These are phyloP conservation scores for Neurospora sp. DNA, from an alignment of 495 filamentous ascomycete genomes.

Conservation along the genomic window DNA sequence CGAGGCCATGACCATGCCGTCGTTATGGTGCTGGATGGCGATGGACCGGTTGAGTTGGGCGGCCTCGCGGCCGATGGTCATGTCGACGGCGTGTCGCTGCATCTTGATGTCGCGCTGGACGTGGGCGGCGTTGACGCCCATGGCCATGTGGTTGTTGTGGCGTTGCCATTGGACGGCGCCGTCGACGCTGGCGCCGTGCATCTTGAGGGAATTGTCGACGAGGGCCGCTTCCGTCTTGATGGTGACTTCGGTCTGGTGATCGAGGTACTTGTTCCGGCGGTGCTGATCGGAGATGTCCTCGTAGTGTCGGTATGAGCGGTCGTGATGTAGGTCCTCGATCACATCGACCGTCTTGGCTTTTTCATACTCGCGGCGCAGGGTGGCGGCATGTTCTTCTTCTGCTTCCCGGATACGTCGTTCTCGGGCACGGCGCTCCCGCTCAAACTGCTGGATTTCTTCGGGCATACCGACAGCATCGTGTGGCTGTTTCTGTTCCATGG, in stretches of 20 bases:
- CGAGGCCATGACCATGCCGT: background rate
- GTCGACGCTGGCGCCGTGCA: slow-evolving; percentile 7
- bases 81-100: background rate
- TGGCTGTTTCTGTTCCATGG: slow-evolving; percentile 25
- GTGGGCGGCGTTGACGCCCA: slow-evolving; percentile 4
- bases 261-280: slow-evolving; percentile 6
- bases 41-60: slow-evolving; percentile 5
- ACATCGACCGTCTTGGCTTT: slow-evolving; percentile 18
- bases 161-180: slow-evolving; percentile 10
- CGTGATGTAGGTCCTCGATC: slow-evolving; percentile 5
- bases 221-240: slow-evolving; percentile 9
- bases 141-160: slow-evolving; percentile 10
- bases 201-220: slow-evolving; percentile 9
- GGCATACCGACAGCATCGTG: slow-evolving; percentile 29
- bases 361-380: slow-evolving; percentile 23
- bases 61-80: background rate
- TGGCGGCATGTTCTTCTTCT: slow-evolving; percentile 19
- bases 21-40: background rate
- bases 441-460: slow-evolving; percentile 24
- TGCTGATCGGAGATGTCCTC: slow-evolving; percentile 11
- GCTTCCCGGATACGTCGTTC: slow-evolving; percentile 17
- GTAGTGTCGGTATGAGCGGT: slow-evolving; percentile 6
- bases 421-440: slow-evolving; percentile 24
- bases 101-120: background rate
- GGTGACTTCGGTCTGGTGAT: slow-evolving; percentile 9